phyloP scores from a whole-genome alignment of 345 rosid genomes.

The Syzygium grande region DNA sequence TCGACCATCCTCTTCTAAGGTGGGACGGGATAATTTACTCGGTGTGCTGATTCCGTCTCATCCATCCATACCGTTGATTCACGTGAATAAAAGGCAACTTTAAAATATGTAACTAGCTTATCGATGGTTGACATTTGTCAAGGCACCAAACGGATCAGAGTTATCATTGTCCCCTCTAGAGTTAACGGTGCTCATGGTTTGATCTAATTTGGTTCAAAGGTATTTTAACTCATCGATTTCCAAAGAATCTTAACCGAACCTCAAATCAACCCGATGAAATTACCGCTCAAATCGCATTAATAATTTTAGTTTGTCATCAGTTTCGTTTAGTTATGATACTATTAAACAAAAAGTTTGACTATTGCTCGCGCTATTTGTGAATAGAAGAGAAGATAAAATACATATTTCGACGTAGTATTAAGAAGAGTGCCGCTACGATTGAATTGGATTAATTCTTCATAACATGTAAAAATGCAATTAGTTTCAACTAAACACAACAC shows the following conservation, averaged over 20 bases:
- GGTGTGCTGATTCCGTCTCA: neutral
- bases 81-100: neutral
- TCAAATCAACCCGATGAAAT: neutral
- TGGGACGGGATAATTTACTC: neutral
- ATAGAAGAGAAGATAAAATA: neutral
- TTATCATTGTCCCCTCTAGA: neutral
- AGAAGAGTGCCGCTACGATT: neutral
- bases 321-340: no score
- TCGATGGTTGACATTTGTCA: neutral
- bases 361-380: neutral
- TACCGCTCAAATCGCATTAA: neutral
- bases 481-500: neutral
- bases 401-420: neutral
- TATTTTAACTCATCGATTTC: neutral
- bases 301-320: neutral
- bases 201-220: neutral
- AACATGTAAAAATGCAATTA: neutral
- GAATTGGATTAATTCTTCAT: neutral
- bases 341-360: neutral
- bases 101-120: neutral
- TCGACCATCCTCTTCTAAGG: no score
- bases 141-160: accelerated
- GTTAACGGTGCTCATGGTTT: neutral
- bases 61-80: neutral
- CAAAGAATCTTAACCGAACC: neutral